Percentiles rank a stretch among this genome's conserved stretches.
Conservation (phyloP, 495 filamentous ascomycete species). For the Margaritispora aquatica region DNA sequence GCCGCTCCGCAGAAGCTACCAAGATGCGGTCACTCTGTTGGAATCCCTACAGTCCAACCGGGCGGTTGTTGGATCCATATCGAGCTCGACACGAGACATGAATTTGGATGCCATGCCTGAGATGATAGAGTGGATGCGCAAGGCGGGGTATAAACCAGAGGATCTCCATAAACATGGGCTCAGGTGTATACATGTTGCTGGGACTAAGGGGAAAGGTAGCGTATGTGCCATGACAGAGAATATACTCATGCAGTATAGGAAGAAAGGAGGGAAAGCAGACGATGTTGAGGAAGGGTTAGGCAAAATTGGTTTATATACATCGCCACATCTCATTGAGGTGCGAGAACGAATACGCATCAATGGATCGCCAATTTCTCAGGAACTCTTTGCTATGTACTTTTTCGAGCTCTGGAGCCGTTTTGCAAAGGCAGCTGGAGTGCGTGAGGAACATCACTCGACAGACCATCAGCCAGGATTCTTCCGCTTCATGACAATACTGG, state of each 20-base stretch:
- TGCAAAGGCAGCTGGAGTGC: slow-evolving; percentile 28
- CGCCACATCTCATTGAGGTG: slow-evolving; percentile 54
- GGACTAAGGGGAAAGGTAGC: slow-evolving; percentile 58
- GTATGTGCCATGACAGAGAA: slow-evolving; percentile 25
- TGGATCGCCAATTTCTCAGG: slow-evolving; percentile 39
- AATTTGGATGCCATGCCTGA: slow-evolving; percentile 79
- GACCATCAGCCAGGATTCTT: slow-evolving; percentile 69
- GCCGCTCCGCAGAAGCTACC: slow-evolving; percentile 20
- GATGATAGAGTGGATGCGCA: slow-evolving; percentile 72
- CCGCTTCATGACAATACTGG: slow-evolving; percentile 84
- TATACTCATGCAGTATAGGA: slow-evolving; percentile 16
- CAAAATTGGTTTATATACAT: slow-evolving; percentile 59
- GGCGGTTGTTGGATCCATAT: slow-evolving; percentile 40
- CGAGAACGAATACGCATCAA: slow-evolving; percentile 62
- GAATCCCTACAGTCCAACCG: slow-evolving; percentile 74
- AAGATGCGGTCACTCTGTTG: slow-evolving; percentile 40
- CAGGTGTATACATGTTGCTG: slow-evolving; percentile 47
- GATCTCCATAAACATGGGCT: slow-evolving; percentile 24
- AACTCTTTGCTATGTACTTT: slow-evolving; percentile 53
- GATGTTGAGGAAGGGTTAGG: slow-evolving; percentile 7
- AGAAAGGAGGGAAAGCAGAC: background rate
- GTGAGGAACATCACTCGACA: slow-evolving; percentile 31
- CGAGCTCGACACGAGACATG: slow-evolving; percentile 35
- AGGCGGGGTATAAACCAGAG: slow-evolving; percentile 57
- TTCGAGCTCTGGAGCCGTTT: slow-evolving; percentile 61